phyloP scores from a whole-genome alignment of 805 yeast species.

The Starmerella sirachaensis region DNA sequence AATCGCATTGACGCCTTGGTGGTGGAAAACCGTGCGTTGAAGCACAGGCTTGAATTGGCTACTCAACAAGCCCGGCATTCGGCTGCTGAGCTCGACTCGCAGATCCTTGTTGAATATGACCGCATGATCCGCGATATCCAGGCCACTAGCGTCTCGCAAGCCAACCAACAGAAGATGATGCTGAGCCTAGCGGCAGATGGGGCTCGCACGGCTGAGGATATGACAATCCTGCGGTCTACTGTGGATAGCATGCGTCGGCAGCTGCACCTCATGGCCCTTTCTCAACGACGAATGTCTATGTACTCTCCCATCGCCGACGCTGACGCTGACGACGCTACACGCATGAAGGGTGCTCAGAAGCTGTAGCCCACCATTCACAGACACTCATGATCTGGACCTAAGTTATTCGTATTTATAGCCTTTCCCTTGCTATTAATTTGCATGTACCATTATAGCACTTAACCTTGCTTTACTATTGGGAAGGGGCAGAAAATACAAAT shows the following conservation, averaged over 20 bases:
- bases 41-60: constrained; percentile 22
- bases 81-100: constrained; percentile 23
- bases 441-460: too few relatives aligned
- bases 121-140: constrained; percentile 28
- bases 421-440: too few relatives aligned
- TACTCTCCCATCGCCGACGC: not conserved
- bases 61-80: constrained; percentile 15
- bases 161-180: constrained; percentile 27
- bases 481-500: too few relatives aligned
- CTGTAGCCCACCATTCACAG: too few relatives aligned
- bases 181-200: constrained; percentile 29
- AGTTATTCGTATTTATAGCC: too few relatives aligned
- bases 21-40: constrained; percentile 27
- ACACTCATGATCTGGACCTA: too few relatives aligned
- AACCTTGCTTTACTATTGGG: too few relatives aligned
- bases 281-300: constrained; percentile 14
- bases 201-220: constrained; percentile 27
- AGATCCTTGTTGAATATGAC: constrained; percentile 27
- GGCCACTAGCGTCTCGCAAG: constrained; percentile 24
- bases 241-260: constrained; percentile 30
- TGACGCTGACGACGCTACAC: not conserved
- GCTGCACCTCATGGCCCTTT: constrained; percentile 24
- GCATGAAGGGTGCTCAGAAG: not conserved
- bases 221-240: constrained; percentile 25
- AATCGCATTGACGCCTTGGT: constrained; percentile 24